phyloP scores from a whole-genome alignment of 441 rosid species.

The Hura crepitans region DNA sequence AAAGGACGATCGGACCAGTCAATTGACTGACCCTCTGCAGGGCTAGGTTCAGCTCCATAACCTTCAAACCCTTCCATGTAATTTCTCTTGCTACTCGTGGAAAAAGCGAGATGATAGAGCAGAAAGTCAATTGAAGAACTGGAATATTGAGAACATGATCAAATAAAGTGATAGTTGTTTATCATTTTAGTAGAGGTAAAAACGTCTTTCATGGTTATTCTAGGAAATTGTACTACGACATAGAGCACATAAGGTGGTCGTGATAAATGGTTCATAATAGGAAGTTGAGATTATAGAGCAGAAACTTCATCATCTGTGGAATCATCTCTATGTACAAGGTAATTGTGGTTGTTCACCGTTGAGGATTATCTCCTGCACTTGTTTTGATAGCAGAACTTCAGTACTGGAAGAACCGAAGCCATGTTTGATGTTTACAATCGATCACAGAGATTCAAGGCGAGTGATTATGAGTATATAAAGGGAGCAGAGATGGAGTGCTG shows the following conservation, averaged over 20 bases:
- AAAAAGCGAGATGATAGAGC: conserved; percentile 21
- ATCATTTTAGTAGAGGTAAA: too few species aligned
- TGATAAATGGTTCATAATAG: conserved; percentile 33
- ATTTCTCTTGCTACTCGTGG: conserved; percentile 31
- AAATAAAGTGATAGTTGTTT: too few species aligned
- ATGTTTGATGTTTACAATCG: conserved; percentile 27
- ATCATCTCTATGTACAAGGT: conserved; percentile 32
- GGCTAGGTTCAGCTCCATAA: conserved; percentile 50
- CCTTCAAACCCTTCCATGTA: conserved; percentile 44
- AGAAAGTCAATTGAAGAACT: too few species aligned
- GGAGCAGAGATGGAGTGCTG: too few species aligned
- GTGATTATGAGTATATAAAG: too few species aligned
- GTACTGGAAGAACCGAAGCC: conserved; percentile 33
- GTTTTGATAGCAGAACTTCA: conserved; percentile 37
- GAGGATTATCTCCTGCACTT: conserved; percentile 46
- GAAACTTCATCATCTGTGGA: conserved; percentile 13
- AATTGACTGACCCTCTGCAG: conserved; percentile 45
- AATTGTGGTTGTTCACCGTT: conserved; percentile 37
- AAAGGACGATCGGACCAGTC: conserved; percentile 55
- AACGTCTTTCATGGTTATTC: too few species aligned
- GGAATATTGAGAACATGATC: too few species aligned
- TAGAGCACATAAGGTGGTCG: too few species aligned
- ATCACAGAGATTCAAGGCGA: background rate
- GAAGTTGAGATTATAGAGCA: conserved; percentile 21
- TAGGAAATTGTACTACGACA: too few species aligned